Evolutionary conservation across 2,329 filamentous ascomycete species (phyloP).

Genomic region (Hymenoscyphus occultus): DNA sequence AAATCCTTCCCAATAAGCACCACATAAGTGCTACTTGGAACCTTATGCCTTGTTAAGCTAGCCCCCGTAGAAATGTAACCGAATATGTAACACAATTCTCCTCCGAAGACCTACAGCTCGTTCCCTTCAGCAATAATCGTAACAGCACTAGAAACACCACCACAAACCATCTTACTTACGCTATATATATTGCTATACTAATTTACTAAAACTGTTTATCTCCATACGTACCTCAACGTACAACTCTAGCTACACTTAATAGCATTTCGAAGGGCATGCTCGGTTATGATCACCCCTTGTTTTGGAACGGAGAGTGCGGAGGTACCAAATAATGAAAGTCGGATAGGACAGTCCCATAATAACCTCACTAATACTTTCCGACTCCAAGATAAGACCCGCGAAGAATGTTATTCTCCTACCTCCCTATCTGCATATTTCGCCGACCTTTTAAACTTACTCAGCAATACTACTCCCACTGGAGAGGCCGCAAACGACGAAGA

Average conservation of each 20-base stretch:
- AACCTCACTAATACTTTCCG: not conserved
- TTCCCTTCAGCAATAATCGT: too few species aligned
- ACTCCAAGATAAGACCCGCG: not conserved
- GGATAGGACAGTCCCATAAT: not conserved
- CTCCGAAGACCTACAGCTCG: too few species aligned
- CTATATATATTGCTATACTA: too few species aligned
- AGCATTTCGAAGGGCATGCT: not conserved
- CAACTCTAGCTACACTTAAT: not conserved
- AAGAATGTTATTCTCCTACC: not conserved
- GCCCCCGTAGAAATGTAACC: too few species aligned
- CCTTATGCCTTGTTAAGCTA: too few species aligned
- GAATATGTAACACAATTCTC: too few species aligned
- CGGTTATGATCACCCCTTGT: not conserved
- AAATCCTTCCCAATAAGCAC: too few species aligned
- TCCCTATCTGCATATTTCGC: not conserved
- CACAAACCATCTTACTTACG: too few species aligned
- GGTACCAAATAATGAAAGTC: not conserved
- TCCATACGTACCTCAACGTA: not conserved
- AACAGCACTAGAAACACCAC: too few species aligned
- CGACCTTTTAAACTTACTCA: not conserved
- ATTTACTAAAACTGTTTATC: too few species aligned
- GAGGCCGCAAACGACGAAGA: not conserved
- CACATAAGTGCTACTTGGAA: too few species aligned
- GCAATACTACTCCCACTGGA: not conserved
- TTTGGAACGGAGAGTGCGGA: not conserved